A percentile compares a stretch with the other conserved stretches of the same genome.
Evolutionary conservation across 345 rosid genomes (phyloP).

Genomic region (Nephelium lappaceum): DNA sequence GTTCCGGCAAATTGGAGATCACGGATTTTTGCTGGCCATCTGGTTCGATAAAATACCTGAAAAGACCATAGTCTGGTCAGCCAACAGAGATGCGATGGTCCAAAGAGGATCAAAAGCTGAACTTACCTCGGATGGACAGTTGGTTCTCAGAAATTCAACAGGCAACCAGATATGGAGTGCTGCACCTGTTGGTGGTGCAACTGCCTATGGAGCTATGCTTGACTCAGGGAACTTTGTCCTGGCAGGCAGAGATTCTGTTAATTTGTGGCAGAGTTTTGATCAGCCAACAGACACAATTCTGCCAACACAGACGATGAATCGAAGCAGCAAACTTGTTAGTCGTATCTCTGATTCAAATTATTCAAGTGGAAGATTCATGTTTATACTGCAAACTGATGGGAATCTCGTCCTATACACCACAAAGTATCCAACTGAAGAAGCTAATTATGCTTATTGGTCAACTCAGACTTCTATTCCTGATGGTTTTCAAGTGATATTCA

Average conservation of each 20-base stretch:
- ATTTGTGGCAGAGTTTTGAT: conserved; percentile 31
- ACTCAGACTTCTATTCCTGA: background rate
- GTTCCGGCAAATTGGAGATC: conserved; percentile 20
- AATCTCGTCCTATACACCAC: conserved; percentile 20
- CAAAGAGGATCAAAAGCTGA: conserved; percentile 31
- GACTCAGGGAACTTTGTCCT: conserved; percentile 40
- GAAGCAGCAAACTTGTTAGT: conserved; percentile 6
- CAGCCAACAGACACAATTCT: conserved; percentile 36
- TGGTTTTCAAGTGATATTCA: conserved; percentile 21
- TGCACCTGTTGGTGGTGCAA: background rate
- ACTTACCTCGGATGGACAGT: conserved; percentile 19
- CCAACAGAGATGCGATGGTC: conserved; percentile 29
- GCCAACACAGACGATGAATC: conserved; percentile 22
- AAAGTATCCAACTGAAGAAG: conserved; percentile 11
- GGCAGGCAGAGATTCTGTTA: background rate
- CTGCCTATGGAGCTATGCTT: conserved; percentile 26
- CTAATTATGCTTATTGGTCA: conserved; percentile 9
- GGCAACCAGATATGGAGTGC: conserved; percentile 15
- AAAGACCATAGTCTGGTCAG: conserved; percentile 43
- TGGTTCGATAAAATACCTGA: conserved; percentile 45
- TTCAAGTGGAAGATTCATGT: conserved; percentile 24
- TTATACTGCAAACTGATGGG: conserved; percentile 17
- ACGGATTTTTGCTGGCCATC: conserved; percentile 30
- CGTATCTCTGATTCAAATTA: conserved; percentile 22
- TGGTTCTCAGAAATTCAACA: conserved; percentile 26